Evolutionary conservation across 2,329 filamentous ascomycete genomes (phyloP), one percentile per base, ranked within the genome.

Genomic region (Arthrinium puccinioides): DNA sequence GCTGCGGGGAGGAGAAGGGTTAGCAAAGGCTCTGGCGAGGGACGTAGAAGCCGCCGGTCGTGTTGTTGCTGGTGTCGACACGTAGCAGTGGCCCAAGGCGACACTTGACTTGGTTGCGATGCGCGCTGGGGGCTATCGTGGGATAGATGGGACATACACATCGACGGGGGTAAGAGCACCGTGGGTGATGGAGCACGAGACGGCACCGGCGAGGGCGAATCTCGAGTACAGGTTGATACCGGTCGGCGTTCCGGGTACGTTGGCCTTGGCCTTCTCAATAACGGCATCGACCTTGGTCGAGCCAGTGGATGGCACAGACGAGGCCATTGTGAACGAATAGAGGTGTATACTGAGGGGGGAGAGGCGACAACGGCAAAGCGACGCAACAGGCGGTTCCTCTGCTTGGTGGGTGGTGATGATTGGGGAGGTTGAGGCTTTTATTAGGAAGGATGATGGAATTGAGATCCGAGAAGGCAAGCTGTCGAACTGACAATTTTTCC

Each of bases 101-200:
- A n/a, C n/a, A n/a, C n/a, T n/a, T n/a, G n/a, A n/a, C n/a, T n/a
- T n/a, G n/a, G n/a, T n/a, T n/a, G n/a, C n/a, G n/a, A n/a, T n/a
- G n/a, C n/a, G n/a, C n/a, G n/a, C n/a, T n/a, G n/a, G n/a, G n/a
- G n/a, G n/a, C n/a, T n/a, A n/a, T n/a, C n/a, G n/a, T n/a, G n/a
- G n/a, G 19, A 23, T 18, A 36, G 24, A 24, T 21, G 23, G 8
- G 20, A 86, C 90, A 69, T 92, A 97, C 90, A 98, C 92, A 85
- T 98, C 92, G 67, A 98, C 88, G 61, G 92, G 92, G 54, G 92
- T 98, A 57, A 97, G 82, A 60, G 77, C 84, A 68, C 90, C 92
- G 79, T 98, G 92, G 62, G 92, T 98, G 71, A 97, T 73, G 56
- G 89, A 92, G 71, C 92, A 98, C 82, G 92, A 96, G 75, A 97